phyloP scores from a whole-genome alignment of 2,329 filamentous ascomycete species.

The Apiospora pterosperma region DNA sequence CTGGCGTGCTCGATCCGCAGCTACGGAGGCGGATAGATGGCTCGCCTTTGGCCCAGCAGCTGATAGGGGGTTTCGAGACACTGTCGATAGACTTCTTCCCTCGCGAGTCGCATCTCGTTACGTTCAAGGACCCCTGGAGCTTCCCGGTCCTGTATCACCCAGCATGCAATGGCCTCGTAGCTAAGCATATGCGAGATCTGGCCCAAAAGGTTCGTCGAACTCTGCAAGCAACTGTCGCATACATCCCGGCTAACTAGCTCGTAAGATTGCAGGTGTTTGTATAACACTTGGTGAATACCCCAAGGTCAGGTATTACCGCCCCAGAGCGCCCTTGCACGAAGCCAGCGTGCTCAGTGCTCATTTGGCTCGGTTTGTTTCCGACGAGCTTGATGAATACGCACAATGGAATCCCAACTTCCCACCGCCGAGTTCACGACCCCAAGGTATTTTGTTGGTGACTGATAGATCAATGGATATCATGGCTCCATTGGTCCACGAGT shows the following conservation, averaged over 20 bases:
- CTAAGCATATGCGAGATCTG: constrained; percentile 76
- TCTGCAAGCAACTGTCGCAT: neutral
- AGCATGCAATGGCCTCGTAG: constrained; percentile 78
- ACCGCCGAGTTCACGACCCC: constrained; percentile 71
- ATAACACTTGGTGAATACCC: constrained; percentile 93
- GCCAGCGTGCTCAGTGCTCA: constrained; percentile 84
- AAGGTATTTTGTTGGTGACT: constrained; percentile 79
- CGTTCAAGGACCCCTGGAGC: constrained; percentile 92
- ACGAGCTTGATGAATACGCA: constrained; percentile 85
- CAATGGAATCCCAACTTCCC: constrained; percentile 83
- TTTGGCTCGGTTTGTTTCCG: constrained; percentile 85
- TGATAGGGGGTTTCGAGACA: constrained; percentile 77
- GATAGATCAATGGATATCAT: constrained; percentile 91
- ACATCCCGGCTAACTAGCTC: neutral
- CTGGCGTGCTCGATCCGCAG: constrained; percentile 64
- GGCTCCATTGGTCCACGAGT: constrained; percentile 87
- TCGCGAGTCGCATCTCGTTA: constrained; percentile 85
- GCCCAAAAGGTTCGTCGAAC: constrained; percentile 71
- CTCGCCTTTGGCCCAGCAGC: constrained; percentile 64
- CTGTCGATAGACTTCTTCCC: constrained; percentile 88
- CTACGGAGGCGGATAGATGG: constrained; percentile 73
- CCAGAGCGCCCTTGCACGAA: constrained; percentile 73
- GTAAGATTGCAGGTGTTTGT: constrained; percentile 78
- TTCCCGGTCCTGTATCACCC: constrained; percentile 93
- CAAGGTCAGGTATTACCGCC: constrained; percentile 85